A percentile compares a stretch with the other conserved stretches of the same genome.
Conservation (phyloP, 805 yeast species). For the Kregervanrija delftensis region DNA sequence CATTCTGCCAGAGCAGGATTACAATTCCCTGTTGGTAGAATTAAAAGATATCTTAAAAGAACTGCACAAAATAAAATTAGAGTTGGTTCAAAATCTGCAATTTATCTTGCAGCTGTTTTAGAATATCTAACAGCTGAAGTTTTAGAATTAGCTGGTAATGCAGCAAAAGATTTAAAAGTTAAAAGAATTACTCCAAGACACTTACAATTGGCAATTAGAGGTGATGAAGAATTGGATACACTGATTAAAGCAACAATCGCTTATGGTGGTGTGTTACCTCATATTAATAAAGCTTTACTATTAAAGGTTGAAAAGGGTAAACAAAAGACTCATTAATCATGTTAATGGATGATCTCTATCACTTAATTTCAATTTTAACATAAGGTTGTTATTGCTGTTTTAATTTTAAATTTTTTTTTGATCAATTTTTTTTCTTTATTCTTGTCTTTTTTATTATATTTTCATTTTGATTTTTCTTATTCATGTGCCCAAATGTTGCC, state of each 20-base stretch:
- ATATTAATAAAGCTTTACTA: constrained; percentile 75
- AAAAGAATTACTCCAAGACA: constrained; percentile 98
- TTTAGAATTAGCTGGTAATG: constrained; percentile 95
- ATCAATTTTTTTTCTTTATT: constrained; percentile 1
- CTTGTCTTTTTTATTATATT: not conserved
- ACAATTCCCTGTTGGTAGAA: constrained; percentile 98
- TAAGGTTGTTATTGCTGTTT: not conserved
- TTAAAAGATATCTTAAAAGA: constrained; percentile 89
- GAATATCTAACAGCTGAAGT: constrained; percentile 97
- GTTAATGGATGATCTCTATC: not conserved
- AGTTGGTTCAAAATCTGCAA: constrained; percentile 76
- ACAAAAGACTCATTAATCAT: constrained; percentile 9
- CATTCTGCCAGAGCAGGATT: constrained; percentile 93
- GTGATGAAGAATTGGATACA: constrained; percentile 95
- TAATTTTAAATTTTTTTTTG: not conserved
- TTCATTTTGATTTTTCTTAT: too few relatives aligned
- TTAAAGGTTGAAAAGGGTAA: constrained; percentile 67
- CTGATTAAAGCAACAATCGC: constrained; percentile 94
- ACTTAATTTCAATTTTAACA: not conserved
- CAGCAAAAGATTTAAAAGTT: constrained; percentile 91
- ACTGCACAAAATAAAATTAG: constrained; percentile 73
- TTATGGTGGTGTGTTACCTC: constrained; percentile 97
- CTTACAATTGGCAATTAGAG: constrained; percentile 93
- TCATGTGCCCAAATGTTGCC: not conserved
- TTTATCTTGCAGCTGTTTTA: constrained; percentile 89